Percentiles rank a stretch among this genome's conserved stretches.
These are phyloP conservation scores for Glutinoglossum americanum DNA, from an alignment of 495 filamentous ascomycete species.

Conservation along the genomic window DNA sequence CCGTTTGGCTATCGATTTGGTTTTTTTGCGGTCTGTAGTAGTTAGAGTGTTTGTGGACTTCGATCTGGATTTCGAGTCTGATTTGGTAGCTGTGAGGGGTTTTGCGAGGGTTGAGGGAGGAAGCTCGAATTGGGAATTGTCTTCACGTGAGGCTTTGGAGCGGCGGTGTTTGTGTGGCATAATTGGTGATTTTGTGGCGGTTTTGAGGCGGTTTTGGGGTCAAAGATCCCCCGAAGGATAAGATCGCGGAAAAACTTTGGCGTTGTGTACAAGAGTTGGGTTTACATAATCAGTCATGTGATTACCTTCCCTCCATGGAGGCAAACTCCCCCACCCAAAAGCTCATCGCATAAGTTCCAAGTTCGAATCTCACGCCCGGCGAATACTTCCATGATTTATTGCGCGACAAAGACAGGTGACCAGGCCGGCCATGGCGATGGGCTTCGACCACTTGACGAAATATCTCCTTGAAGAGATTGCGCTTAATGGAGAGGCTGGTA, in stretches of 20 bases:
- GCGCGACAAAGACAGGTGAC: neutral
- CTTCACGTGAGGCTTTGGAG: neutral
- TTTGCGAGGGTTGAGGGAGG: neutral
- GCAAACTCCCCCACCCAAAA: neutral
- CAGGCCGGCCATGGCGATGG: conserved; percentile 30
- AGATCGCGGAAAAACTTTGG: neutral
- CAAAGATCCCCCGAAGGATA: no score
- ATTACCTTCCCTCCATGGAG: neutral
- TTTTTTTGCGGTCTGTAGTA: neutral
- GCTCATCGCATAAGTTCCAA: neutral
- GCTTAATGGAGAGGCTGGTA: conserved; percentile 44
- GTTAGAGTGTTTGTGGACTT: neutral
- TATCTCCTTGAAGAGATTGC: conserved; percentile 53
- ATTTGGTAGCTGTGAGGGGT: conserved; percentile 1
- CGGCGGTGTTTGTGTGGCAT: conserved; percentile 6
- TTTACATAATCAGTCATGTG: neutral
- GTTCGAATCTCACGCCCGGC: neutral
- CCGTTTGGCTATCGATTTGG: neutral
- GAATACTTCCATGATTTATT: neutral
- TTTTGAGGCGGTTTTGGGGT: no score
- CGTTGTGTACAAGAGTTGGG: no score
- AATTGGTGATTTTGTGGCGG: no score
- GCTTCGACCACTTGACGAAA: conserved; percentile 48
- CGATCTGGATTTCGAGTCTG: neutral
- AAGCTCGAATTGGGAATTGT: neutral